phyloP scores from a whole-genome alignment of 257 asterid species.

The Solanum tacnaense region DNA sequence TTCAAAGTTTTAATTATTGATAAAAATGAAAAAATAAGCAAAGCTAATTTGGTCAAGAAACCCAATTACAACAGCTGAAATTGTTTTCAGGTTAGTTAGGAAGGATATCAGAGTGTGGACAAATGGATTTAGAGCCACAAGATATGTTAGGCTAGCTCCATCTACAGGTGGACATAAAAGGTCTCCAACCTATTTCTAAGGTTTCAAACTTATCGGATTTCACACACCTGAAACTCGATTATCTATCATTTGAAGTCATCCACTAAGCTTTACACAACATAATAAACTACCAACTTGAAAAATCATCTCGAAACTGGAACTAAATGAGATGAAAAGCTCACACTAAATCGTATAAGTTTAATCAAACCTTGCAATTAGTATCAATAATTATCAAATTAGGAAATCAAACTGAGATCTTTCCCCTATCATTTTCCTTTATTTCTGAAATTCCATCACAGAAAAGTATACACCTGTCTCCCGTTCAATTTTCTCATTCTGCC shows the following conservation, averaged over 20 bases:
- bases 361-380: background rate
- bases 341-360: background rate
- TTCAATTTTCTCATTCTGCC: background rate
- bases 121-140: background rate
- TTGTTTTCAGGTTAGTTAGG: background rate
- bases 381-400: background rate
- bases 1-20: background rate
- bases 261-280: background rate
- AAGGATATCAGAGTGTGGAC: background rate
- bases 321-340: background rate
- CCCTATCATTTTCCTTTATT: background rate
- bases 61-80: background rate
- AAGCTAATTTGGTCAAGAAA: background rate
- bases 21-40: background rate
- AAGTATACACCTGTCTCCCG: background rate
- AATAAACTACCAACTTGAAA: background rate
- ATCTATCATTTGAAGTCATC: background rate
- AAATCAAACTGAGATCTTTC: background rate
- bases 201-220: background rate
- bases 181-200: background rate
- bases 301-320: background rate
- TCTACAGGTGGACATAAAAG: background rate
- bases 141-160: background rate
- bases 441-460: background rate
- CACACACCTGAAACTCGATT: background rate